Evolutionary conservation across 345 rosid genomes (phyloP), one percentile per base, ranked within the genome.

Genomic region (Leavenworthia alabamica): DNA sequence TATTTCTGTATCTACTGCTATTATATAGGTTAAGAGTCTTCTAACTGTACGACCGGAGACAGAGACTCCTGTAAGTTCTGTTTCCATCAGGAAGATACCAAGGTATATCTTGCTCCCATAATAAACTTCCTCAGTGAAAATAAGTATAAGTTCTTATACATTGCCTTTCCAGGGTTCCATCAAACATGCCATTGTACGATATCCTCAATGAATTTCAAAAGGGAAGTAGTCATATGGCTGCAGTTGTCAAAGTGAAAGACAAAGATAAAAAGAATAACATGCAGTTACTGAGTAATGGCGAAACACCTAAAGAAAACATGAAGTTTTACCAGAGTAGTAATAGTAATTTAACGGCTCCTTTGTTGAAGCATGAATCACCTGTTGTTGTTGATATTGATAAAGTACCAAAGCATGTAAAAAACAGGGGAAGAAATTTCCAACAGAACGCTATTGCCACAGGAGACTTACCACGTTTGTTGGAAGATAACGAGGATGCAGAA

Each of bases 221-320:
- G 75, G 95, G 95, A 53, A 88, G 89, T 73, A 88, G 91, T 71
- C 95, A 88, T 63, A 83, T 88, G 95, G 95, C 95, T 36, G 95
- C 95, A 40, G 95, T 85, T 28, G 89, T 85, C 54, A 78, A 73
- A 73, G 78, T 79, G 26, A 84, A 80, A 74, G 79, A 61, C 47
- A 61, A 44, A 54, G 67, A 69, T 43, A 69, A 53, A 60, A 68
- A 60, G 44, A 77, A 56, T 49, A 60, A 63, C 26, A 49, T 19
- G 20, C 82, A 71, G 44, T 39, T 49, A 3, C 51, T 58, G 22
- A 65, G 56, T 31, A 55, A 46, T 27, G 73, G 71, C 41, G 78
- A 78, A 55, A 73, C 70, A 65, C 20, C 63, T 16, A 77, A 74
- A 36, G 77, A 59, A 66, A 68, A 63, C 36, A 66, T 53, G 51